Evolutionary conservation across 257 asterid species (phyloP).

Genomic region (Petunia axillaris): DNA sequence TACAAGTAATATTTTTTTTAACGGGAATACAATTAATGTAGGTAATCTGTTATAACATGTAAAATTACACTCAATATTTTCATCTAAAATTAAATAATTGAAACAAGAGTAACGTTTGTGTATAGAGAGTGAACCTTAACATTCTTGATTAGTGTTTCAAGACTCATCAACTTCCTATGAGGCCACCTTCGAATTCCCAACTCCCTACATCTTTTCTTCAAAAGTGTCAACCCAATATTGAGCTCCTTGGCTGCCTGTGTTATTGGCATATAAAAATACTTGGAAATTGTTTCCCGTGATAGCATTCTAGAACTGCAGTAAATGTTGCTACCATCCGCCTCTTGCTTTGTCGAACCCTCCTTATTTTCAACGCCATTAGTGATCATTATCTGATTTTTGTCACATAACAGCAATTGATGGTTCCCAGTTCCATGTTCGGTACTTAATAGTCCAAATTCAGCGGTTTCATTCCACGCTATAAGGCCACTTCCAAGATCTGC

Average conservation of each 20-base stretch:
- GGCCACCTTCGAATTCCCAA: slow-evolving; percentile 92
- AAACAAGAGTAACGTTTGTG: background rate
- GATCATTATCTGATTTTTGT: background rate
- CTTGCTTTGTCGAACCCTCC: slow-evolving; percentile 1
- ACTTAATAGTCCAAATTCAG: slow-evolving; percentile 26
- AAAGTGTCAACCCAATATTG: slow-evolving; percentile 73
- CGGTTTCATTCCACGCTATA: slow-evolving; percentile 32
- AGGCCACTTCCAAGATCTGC: slow-evolving; percentile 25
- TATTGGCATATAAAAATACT: slow-evolving; percentile 82
- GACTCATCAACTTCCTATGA: slow-evolving; percentile 83
- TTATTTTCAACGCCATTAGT: slow-evolving; percentile 19
- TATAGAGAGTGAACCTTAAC: slow-evolving; percentile 53
- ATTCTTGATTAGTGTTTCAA: slow-evolving; percentile 80
- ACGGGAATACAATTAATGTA: background rate
- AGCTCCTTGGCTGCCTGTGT: slow-evolving; percentile 78
- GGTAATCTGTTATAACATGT: background rate
- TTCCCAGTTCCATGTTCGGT: background rate
- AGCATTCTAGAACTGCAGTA: slow-evolving; percentile 33
- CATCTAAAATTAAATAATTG: background rate
- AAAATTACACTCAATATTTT: too few species aligned
- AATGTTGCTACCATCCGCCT: slow-evolving; percentile 9
- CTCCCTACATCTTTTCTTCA: slow-evolving; percentile 88
- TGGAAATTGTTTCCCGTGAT: slow-evolving; percentile 49
- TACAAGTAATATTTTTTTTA: background rate
- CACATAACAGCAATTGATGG: slow-evolving; percentile 29